Base-by-base conservation (phyloP, 257 asterid genomes). In the Leptodermis oblonga region DNA sequence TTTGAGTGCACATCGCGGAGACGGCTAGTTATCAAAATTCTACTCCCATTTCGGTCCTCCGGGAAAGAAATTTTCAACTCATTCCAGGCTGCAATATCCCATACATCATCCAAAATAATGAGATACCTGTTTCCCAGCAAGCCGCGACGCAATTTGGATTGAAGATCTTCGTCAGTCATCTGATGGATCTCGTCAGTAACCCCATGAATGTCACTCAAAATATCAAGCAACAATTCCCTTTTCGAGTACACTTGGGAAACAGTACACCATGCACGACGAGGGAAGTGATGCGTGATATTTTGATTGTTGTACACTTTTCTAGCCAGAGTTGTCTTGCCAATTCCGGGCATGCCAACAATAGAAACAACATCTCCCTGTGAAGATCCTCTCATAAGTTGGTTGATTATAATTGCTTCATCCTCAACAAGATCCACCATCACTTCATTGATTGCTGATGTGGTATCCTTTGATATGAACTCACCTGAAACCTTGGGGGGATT, bases 41-140 rank as follows among this genome's bases (percentile, higher is more conserved):
- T 45, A 17, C 52, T 45, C n/a, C 52, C 52, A 9, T 45, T 45
- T 18, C n/a, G 13, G 20, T 45, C 52, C 13, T 45, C 20, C 15
- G 52, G 52, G 15, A 45, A 45, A 4, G 52, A 45, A 45, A 45
- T 45, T 45, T 45, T 12, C 52, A 45, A 45, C 1, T 45, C 52
- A 45, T 45, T 45, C 52, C 52, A 45, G 52, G 52, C 52, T 45
- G 52, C 52, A 45, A 45, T 45, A 45, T 45, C 52, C 52, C n/a
- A n/a, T n/a, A n/a, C n/a, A n/a, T n/a, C n/a, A n/a, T n/a, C n/a
- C n/a, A n/a, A n/a, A n/a, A n/a, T n/a, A n/a, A n/a, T n/a, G n/a
- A n/a, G n/a, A n/a, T n/a, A n/a, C n/a, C n/a, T n/a, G n/a, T n/a
- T n/a, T 17, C 18, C 18, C 6, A 17, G 5, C 52, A 45, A 45